Evolutionary conservation across 345 rosid genomes (phyloP), one percentile per base, ranked within the genome.

Genomic region (Eutrema heterophyllum): DNA sequence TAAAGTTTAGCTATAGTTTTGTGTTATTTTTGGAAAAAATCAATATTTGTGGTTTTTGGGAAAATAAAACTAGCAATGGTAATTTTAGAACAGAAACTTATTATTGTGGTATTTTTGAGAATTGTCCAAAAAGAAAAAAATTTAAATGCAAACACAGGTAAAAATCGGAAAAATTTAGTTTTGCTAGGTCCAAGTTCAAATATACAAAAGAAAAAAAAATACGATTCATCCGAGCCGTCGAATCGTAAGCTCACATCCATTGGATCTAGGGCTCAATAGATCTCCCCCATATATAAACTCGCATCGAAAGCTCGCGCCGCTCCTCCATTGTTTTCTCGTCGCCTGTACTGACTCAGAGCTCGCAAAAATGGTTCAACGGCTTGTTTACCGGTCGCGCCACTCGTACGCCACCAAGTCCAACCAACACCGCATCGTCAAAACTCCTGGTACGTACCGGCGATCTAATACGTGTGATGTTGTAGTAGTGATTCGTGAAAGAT

Each of bases 391-490:
- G 33, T 80, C 80, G 36, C 90, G 98, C 61, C 96, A 88, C 84
- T 88, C 94, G 83, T 90, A 92, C 48, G 98, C 96, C 79, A 90
- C 96, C 70, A 92, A 84, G 24, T 92, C 98, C 11, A 92, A 92
- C 84, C 96, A 92, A 81, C 92, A 92, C 71, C 87, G 92, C 53
- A 80, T 88, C 63, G 96, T 92, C 84, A 92, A 90, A 74, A 92
- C 97, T 56, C 97, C 97, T 1, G 93, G 93, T 89, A 84, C 21
- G 14, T 41, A 7, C 10, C 24, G 11, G 8, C 1, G 16, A 18
- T 67, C 54, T 15, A 29, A 26, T 49, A 6, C 24, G 27, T 21
- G 6, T 45, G 15, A 60, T 64, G 35, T 2, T 36, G 6, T 74
- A 21, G 21, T 32, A 40, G 9, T 40, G 35, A 57, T 56, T 55